Evolutionary conservation across 495 filamentous ascomycete species (phyloP).

Genomic region (Penicillium angulare): DNA sequence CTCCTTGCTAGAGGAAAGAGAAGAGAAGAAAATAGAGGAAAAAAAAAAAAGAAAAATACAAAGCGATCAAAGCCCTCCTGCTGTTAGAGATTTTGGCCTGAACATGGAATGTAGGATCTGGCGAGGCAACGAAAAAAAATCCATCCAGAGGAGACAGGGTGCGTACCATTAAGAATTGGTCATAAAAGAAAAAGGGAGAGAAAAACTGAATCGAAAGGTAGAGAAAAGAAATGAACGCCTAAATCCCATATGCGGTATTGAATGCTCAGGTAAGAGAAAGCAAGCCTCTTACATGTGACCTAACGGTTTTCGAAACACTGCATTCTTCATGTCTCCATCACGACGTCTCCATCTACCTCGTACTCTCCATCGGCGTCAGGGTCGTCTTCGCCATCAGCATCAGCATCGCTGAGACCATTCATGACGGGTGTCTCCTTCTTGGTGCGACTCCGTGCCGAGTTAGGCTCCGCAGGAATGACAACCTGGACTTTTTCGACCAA

Average conservation of each 20-base stretch:
- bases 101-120: not conserved
- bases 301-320: not conserved
- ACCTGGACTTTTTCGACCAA: constrained; percentile 42
- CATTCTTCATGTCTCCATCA: constrained; percentile 35
- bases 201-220: constrained; percentile 7
- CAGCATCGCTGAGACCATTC: constrained; percentile 25
- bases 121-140: not conserved
- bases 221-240: constrained; percentile 11
- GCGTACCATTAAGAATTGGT: not conserved
- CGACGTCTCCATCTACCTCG: constrained; percentile 38
- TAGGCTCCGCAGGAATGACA: constrained; percentile 30
- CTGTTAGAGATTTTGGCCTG: not conserved
- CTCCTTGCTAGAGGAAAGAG: constrained; percentile 34
- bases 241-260: constrained; percentile 20
- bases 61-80: not conserved
- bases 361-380: constrained; percentile 30
- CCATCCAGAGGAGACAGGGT: not conserved
- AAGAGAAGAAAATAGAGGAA: constrained; percentile 2
- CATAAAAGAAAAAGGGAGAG: not conserved
- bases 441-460: constrained; percentile 6
- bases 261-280: not conserved
- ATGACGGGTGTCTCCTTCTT: constrained; percentile 10
- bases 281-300: not conserved
- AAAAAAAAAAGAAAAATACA: constrained; percentile 5
- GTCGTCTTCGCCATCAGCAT: constrained; percentile 31